Evolutionary conservation across 345 rosid genomes (phyloP).

Genomic region (Citrus glauca): DNA sequence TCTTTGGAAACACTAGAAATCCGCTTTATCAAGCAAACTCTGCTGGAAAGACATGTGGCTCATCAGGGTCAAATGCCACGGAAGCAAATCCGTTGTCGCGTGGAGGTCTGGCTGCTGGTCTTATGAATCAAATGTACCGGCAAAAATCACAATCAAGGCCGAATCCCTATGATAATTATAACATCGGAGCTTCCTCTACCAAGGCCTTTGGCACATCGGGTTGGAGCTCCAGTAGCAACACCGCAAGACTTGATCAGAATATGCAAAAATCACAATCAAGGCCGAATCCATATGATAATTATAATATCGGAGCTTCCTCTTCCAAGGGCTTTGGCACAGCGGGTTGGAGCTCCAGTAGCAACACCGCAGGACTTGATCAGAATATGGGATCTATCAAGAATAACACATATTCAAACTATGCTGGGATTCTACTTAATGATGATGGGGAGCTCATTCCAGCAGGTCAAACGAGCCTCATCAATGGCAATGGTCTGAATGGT

Average conservation of each 20-base stretch:
- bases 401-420: neutral
- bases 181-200: neutral
- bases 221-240: neutral
- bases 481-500: too few species aligned
- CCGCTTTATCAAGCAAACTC: slow-evolving; percentile 2
- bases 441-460: slow-evolving; percentile 6
- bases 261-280: neutral
- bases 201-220: neutral
- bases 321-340: neutral
- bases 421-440: slow-evolving; percentile 12
- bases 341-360: neutral
- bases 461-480: neutral
- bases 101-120: neutral
- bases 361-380: neutral
- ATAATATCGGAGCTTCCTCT: too few species aligned
- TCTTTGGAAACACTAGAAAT: neutral
- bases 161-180: neutral
- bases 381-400: neutral
- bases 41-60: neutral
- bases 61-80: neutral
- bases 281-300: too few species aligned
- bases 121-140: slow-evolving; percentile 5
- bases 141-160: slow-evolving; percentile 7
- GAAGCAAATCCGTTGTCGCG: neutral
- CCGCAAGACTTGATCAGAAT: neutral